A percentile compares a stretch with the other conserved stretches of the same genome.
phyloP scores from a whole-genome alignment of 768 basidiomycete genomes.

The Kwoniella dejecticola region DNA sequence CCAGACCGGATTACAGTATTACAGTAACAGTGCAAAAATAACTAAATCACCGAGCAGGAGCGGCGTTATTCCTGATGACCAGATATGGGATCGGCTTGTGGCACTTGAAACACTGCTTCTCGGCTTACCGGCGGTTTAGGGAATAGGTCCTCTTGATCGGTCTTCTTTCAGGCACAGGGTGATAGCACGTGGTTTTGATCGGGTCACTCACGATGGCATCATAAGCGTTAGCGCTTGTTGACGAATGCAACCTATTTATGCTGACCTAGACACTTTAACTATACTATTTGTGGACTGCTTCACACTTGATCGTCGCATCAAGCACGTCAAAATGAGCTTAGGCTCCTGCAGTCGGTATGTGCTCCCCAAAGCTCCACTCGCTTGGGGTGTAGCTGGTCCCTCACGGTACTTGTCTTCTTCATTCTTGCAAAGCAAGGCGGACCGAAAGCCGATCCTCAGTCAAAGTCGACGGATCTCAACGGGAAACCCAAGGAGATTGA shows the following conservation, averaged over 20 bases:
- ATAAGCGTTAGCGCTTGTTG: background rate
- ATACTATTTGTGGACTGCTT: too few species aligned
- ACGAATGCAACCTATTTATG: background rate
- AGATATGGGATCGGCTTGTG: background rate
- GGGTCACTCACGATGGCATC: background rate
- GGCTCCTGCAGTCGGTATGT: slow-evolving; percentile 25
- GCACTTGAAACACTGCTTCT: background rate
- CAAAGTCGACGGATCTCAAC: background rate
- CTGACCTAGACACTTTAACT: background rate
- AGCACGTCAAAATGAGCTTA: slow-evolving; percentile 19
- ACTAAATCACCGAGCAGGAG: background rate
- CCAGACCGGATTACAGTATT: too few species aligned
- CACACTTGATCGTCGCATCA: background rate
- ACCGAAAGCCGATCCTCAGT: too few species aligned
- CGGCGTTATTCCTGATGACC: too few species aligned
- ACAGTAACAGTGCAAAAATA: background rate
- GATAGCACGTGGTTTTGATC: background rate
- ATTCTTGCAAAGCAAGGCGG: background rate
- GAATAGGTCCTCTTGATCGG: background rate
- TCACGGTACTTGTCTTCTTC: slow-evolving; percentile 1
- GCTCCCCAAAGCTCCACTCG: background rate
- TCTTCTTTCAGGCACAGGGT: background rate
- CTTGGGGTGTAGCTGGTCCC: slow-evolving; percentile 9
- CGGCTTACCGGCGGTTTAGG: background rate
- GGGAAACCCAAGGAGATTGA: too few species aligned